Percentiles rank a stretch among this genome's conserved stretches.
Evolutionary conservation across 768 basidiomycete genomes (phyloP).

Genomic region (Fomitopsis pulvina): DNA sequence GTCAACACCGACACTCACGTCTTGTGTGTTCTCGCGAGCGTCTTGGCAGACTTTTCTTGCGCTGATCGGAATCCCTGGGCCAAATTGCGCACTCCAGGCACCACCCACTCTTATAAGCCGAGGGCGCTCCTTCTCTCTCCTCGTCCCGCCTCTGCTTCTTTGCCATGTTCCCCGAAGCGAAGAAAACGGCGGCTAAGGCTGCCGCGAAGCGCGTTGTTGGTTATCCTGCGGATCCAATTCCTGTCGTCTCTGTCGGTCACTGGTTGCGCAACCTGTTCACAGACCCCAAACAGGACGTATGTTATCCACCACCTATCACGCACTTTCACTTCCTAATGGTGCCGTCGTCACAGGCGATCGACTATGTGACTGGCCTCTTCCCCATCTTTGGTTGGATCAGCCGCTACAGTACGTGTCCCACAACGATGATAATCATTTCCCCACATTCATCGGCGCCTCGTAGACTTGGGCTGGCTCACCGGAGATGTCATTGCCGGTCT

Average conservation of each 20-base stretch:
- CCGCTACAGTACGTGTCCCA: constrained; percentile 64
- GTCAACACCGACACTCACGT: no score
- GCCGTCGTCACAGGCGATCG: constrained; percentile 35
- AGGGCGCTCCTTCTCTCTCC: background rate
- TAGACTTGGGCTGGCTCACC: constrained; percentile 72
- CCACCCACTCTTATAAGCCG: background rate
- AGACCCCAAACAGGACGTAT: constrained; percentile 46
- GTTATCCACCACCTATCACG: constrained; percentile 17
- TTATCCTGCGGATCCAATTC: constrained; percentile 53
- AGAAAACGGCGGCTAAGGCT: constrained; percentile 41
- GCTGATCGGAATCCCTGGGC: background rate
- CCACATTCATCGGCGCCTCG: background rate
- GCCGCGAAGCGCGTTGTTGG: constrained; percentile 52
- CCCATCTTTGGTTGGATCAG: constrained; percentile 83
- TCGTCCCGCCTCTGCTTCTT: constrained; percentile 2
- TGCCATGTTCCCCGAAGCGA: constrained; percentile 29
- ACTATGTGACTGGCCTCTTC: constrained; percentile 71
- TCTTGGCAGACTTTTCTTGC: no score
- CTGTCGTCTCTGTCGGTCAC: constrained; percentile 51
- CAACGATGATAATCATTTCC: background rate
- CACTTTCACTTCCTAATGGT: constrained; percentile 1
- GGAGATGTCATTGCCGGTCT: constrained; percentile 94
- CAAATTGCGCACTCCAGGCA: constrained; percentile 1
- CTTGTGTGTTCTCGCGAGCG: no score
- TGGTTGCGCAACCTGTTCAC: constrained; percentile 37